phyloP scores from a whole-genome alignment of 164 flowering plant genomes.

The Warburgia ugandensis region DNA sequence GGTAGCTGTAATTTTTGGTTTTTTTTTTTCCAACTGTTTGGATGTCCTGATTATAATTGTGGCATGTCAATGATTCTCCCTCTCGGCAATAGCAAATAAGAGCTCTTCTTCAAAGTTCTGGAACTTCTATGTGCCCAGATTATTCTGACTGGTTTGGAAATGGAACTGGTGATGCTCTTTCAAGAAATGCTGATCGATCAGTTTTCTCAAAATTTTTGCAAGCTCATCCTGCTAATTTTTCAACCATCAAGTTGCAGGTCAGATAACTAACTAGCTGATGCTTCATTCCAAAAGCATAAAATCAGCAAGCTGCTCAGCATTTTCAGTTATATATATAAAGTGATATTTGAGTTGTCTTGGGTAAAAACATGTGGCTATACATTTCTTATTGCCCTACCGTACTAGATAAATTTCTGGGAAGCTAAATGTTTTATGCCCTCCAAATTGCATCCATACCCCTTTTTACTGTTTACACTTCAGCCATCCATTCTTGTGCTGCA shows the following conservation, averaged over 20 bases:
- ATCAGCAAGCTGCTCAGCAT: too few relatives aligned
- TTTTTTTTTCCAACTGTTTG: not conserved
- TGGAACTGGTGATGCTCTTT: constrained; percentile 33
- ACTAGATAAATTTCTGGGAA: too few relatives aligned
- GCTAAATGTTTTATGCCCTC: too few relatives aligned
- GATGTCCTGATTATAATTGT: not conserved
- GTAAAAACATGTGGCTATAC: too few relatives aligned
- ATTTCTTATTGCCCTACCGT: too few relatives aligned
- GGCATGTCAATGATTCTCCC: not conserved
- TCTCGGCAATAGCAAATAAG: constrained; percentile 81
- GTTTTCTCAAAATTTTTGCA: constrained; percentile 73
- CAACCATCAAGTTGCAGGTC: constrained; percentile 84
- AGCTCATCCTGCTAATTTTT: constrained; percentile 73
- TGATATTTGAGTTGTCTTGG: too few relatives aligned
- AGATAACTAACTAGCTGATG: too few relatives aligned
- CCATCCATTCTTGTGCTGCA: too few relatives aligned
- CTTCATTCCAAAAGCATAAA: too few relatives aligned
- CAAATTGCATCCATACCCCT: too few relatives aligned
- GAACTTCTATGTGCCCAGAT: constrained; percentile 70
- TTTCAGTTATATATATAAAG: too few relatives aligned
- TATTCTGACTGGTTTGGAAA: constrained; percentile 68
- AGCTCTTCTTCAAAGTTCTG: constrained; percentile 75
- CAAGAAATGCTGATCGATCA: constrained; percentile 66
- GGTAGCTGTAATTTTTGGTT: not conserved
- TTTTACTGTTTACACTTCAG: too few relatives aligned